These are phyloP conservation scores for Lycium barbarum DNA, from an alignment of 257 asterid species.

Conservation along the genomic window DNA sequence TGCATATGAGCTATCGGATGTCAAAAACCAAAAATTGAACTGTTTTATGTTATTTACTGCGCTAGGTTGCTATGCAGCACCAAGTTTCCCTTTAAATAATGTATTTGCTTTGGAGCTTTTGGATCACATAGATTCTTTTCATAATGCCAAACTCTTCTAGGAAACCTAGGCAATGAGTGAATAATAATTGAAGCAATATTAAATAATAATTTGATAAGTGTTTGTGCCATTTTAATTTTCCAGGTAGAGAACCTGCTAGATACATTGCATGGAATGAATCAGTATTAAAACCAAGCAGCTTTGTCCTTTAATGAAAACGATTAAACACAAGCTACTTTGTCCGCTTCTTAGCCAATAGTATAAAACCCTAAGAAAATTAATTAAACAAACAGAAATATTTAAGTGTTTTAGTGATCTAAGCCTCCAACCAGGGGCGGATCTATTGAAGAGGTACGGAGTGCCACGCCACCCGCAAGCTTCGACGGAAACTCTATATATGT, in stretches of 20 bases:
- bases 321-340: not conserved
- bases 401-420: not conserved
- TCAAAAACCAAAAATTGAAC: no score
- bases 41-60: no score
- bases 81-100: no score
- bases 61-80: no score
- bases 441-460: no score
- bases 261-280: conserved; percentile 35
- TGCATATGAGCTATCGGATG: no score
- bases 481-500: no score
- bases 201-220: conserved; percentile 8
- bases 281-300: conserved; percentile 3
- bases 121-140: conserved; percentile 23
- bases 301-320: conserved; percentile 17
- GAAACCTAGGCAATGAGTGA: conserved; percentile 31
- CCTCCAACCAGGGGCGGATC: no score
- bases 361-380: not conserved
- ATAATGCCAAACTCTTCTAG: conserved; percentile 32
- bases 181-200: not conserved
- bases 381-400: not conserved
- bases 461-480: no score
- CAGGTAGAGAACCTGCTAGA: not conserved
- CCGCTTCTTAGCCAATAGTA: not conserved
- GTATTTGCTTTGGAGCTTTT: conserved; percentile 10
- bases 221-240: not conserved